phyloP scores from a whole-genome alignment of 805 yeast genomes.

The Maudiozyma bulderi region DNA sequence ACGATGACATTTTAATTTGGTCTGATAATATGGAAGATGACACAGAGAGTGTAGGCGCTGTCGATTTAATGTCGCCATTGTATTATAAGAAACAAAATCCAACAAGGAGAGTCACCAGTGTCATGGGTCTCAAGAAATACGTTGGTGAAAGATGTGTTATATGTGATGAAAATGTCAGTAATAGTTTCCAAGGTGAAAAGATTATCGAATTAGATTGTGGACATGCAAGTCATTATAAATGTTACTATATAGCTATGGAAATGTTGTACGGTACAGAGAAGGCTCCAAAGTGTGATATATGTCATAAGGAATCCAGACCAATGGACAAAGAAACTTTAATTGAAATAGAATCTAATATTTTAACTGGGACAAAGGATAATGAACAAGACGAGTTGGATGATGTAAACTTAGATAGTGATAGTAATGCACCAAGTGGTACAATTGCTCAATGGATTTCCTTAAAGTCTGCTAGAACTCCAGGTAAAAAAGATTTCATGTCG shows the following conservation, averaged over 20 bases:
- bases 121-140: slow-evolving; percentile 18
- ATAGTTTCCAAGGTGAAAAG: slow-evolving; percentile 35
- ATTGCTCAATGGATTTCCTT: slow-evolving; percentile 15
- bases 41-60: slow-evolving; percentile 9
- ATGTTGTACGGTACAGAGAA: slow-evolving; percentile 8
- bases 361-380: slow-evolving; percentile 5
- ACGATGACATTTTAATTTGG: slow-evolving; percentile 4
- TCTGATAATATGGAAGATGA: slow-evolving; percentile 2
- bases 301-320: slow-evolving; percentile 20
- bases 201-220: slow-evolving; percentile 34
- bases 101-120: not conserved
- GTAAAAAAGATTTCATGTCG: not conserved
- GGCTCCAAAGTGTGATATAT: slow-evolving; percentile 23
- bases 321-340: slow-evolving; percentile 22
- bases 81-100: slow-evolving; percentile 2
- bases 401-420: not conserved
- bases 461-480: slow-evolving; percentile 6
- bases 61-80: slow-evolving; percentile 20
- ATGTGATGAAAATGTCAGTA: slow-evolving; percentile 36
- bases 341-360: slow-evolving; percentile 15
- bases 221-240: slow-evolving; percentile 38
- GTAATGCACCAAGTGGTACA: not conserved
- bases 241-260: slow-evolving; percentile 29
- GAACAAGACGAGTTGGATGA: not conserved
- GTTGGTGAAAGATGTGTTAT: slow-evolving; percentile 31